Evolutionary conservation across 305 asterid genomes (phyloP).

Genomic region (Rubia occidens): DNA sequence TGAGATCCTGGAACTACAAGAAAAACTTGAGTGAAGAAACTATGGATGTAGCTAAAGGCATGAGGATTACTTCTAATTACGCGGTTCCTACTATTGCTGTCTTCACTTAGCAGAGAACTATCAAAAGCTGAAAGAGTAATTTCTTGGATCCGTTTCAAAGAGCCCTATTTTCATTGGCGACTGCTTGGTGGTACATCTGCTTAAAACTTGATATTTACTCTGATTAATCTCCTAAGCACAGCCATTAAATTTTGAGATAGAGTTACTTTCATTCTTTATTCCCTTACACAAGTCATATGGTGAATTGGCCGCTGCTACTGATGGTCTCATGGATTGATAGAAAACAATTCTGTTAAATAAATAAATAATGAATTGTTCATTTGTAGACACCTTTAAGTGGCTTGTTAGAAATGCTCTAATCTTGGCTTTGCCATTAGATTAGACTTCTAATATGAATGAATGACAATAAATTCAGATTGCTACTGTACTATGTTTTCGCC

Average conservation of each 20-base stretch:
- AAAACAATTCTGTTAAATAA: background rate
- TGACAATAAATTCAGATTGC: background rate
- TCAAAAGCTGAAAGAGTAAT: background rate
- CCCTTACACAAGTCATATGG: background rate
- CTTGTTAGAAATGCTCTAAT: background rate
- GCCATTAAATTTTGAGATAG: background rate
- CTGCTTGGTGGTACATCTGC: slow-evolving; percentile 3
- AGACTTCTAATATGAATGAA: background rate
- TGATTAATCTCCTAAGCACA: background rate
- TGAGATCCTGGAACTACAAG: slow-evolving; percentile 42
- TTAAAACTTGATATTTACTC: background rate
- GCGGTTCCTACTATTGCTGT: slow-evolving; percentile 17
- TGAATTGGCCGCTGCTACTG: background rate
- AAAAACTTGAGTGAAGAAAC: slow-evolving; percentile 33
- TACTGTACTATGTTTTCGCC: background rate
- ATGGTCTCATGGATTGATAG: background rate
- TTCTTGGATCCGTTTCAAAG: background rate
- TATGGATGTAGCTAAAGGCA: slow-evolving; percentile 34
- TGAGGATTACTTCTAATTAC: slow-evolving; percentile 36
- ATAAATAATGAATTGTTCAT: too few species aligned
- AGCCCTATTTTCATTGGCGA: background rate
- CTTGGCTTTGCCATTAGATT: background rate
- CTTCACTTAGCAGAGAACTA: background rate
- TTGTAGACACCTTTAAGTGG: background rate
- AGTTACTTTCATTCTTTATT: background rate